Evolutionary conservation across 2,329 filamentous ascomycete species (phyloP), one percentile per base, ranked within the genome.

Genomic region (Furcasterigmium furcatum): DNA sequence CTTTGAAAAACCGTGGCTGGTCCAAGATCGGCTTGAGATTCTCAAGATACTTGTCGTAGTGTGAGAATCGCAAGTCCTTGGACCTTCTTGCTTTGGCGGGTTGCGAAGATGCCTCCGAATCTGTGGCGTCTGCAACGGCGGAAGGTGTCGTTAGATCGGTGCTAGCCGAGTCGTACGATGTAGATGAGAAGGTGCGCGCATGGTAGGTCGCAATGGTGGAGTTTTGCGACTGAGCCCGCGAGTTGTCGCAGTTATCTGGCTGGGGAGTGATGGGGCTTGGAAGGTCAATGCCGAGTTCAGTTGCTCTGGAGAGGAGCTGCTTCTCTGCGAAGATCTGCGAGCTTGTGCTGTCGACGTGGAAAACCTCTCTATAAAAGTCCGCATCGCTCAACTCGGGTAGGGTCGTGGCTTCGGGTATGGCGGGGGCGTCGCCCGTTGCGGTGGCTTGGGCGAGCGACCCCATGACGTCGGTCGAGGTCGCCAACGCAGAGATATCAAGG

Each of bases 1-100:
- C 50, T 47, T 63, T 65, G 44, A 64, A 52, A 36, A 71, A 63
- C 45, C 68, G 73, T 39, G 68, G 64, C 48, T 72, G 70, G 50
- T 67, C 64, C 29, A 71, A 59, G 32, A 66, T 66, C 7, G 68
- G 66, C 45, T 73, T 67, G 24, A 74, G 51, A 35, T 74, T 64
- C 16, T 67, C 59, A 30, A 80, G 54, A 48, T 77, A 79, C 48
- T 65, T 71, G 25, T 81, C 76, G 53, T 80, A 81, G 24, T 71
- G 67, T 7, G 67, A 62, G 51, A 80, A 79, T 46, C 60, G 74
- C 21, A 74, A 58, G 29, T 58, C 66, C 48, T 66, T 68, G 30
- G 67, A 66, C 44, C 41, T 38, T 24, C 46, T 50, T 13, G 47
- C 38, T 16, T 30, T 35, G 27, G 43, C 43, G 24, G 44, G 48